phyloP scores from a whole-genome alignment of 352 stramenopile genomes.

The Thalassiosira delicatula region DNA sequence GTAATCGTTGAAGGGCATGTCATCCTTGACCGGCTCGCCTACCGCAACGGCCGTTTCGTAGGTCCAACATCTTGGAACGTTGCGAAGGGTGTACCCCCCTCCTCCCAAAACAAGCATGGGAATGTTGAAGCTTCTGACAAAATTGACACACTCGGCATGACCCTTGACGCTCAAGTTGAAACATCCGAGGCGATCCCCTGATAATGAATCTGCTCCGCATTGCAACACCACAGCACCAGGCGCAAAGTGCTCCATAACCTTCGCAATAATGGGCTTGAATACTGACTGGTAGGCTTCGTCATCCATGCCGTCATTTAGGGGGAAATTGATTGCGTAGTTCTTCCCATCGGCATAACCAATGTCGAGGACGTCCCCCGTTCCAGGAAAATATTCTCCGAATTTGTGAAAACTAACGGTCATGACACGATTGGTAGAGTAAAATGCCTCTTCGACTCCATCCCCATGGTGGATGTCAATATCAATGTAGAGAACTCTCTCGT shows the following conservation, averaged over 20 bases:
- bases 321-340: conserved; percentile 98
- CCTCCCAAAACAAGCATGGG: conserved; percentile 96
- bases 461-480: conserved; percentile 99
- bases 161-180: conserved; percentile 98
- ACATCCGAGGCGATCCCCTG: conserved; percentile 95
- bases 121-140: conserved; percentile 95
- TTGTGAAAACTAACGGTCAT: conserved; percentile 99
- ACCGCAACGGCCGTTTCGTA: conserved; percentile 97
- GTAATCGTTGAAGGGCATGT: conserved; percentile 99
- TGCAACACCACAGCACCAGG: conserved; percentile 97
- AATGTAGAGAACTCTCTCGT: conserved; percentile 98
- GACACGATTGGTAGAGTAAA: conserved; percentile 98
- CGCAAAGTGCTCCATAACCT: conserved; percentile 96
- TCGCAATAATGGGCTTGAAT: conserved; percentile 92
- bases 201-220: conserved; percentile 98
- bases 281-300: conserved; percentile 91
- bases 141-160: conserved; percentile 96
- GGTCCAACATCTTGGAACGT: conserved; percentile 93
- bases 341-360: conserved; percentile 90
- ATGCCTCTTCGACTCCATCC: conserved; percentile 98
- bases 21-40: conserved; percentile 90
- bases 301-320: conserved; percentile 97
- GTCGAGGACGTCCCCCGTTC: conserved; percentile 90
- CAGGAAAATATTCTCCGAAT: conserved; percentile 99
- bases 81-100: conserved; percentile 97